Evolutionary conservation across 495 filamentous ascomycete genomes (phyloP).

Genomic region (Tuber borchii): DNA sequence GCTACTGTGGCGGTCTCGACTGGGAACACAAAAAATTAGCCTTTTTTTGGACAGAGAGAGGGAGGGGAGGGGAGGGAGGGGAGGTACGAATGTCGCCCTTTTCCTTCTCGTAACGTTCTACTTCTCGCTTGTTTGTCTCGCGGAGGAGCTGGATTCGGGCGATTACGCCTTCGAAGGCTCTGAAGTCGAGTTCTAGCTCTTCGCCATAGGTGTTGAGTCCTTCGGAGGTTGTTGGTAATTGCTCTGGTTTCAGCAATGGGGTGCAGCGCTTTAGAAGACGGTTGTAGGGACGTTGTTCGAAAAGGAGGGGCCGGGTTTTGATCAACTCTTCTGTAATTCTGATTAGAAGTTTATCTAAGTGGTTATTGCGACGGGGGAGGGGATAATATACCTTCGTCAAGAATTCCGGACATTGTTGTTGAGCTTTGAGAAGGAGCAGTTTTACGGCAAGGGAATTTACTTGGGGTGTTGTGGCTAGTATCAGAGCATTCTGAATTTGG

Average conservation of each 20-base stretch:
- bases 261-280: constrained; percentile 76
- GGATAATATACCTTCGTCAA: constrained; percentile 17
- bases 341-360: constrained; percentile 23
- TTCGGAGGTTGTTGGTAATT: constrained; percentile 52
- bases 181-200: constrained; percentile 83
- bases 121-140: constrained; percentile 74
- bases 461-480: background rate
- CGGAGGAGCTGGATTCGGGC: constrained; percentile 80
- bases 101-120: constrained; percentile 75
- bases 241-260: constrained; percentile 46
- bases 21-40: constrained; percentile 47
- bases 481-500: background rate
- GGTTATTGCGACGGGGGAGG: background rate
- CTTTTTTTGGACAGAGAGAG: background rate
- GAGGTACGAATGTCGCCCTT: constrained; percentile 58
- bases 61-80: background rate
- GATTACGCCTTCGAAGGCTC: constrained; percentile 79
- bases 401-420: constrained; percentile 10
- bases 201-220: constrained; percentile 61
- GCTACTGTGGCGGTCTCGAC: constrained; percentile 58
- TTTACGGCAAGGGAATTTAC: background rate
- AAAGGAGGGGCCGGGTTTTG: constrained; percentile 78
- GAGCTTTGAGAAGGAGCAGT: background rate
- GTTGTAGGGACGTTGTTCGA: constrained; percentile 90
- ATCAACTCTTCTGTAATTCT: constrained; percentile 64